Evolutionary conservation across 257 asterid genomes (phyloP), one percentile per base, ranked within the genome.

Genomic region (Scutellaria barbata): DNA sequence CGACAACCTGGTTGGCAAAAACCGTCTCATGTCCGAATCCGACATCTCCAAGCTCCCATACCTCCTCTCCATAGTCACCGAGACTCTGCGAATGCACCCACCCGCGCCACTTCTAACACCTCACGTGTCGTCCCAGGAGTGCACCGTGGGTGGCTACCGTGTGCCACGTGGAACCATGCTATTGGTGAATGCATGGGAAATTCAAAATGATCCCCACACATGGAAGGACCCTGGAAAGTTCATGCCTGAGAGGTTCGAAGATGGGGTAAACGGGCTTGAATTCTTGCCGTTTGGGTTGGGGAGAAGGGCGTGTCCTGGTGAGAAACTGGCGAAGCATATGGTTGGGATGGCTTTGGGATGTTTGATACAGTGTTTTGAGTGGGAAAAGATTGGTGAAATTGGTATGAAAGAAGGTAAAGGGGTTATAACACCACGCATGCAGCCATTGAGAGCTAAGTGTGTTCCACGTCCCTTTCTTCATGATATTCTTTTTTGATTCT

Each of bases 251-350:
- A 76, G 84, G 20, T 76, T 79, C 10, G 72, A 66, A 50, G 79
- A 69, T 18, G 67, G 73, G 13, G 77, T 57, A 68, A 40, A 14
- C 25, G 72, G 66, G 4, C 68, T 79, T 8, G 50, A 72, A 16
- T 74, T 60, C 20, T 3, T 80, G 10, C 82, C 82, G 7, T 83
- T 83, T 8, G 83, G 84, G 45, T 51, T 66, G 76, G 87, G 87
- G 8, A 66, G 84, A 51, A 66, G 82, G 75, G 84, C 63, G 11
- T 83, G 84, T 53, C 87, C 87, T 10, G 83, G 79, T 0, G 84
- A 77, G 13, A 77, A 54, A 7, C 45, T 80, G 70, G 87, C 82
- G 0, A 63, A 70, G 69, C 22, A 60, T 5, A 74, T 79, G 74
- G 62, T 83, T 40, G 84, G 77, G 33, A 10, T 74, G 73, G 77